phyloP scores from a whole-genome alignment of 352 stramenopile species.

The Phytopythium oedochilum region DNA sequence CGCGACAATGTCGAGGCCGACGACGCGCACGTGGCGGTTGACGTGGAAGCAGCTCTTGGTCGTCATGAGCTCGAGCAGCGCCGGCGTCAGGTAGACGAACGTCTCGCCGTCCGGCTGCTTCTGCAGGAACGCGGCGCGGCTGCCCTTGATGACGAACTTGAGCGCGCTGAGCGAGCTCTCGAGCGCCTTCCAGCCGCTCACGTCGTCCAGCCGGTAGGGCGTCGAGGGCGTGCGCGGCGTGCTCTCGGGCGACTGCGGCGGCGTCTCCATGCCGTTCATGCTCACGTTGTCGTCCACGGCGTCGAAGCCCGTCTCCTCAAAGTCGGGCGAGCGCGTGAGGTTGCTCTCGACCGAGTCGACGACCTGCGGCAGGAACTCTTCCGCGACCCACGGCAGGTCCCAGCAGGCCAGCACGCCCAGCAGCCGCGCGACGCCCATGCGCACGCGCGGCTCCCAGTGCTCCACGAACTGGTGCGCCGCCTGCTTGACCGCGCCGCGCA shows the following conservation, averaged over 20 bases:
- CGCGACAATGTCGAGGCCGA: slow-evolving; percentile 82
- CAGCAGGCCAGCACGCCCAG: slow-evolving; percentile 64
- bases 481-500: slow-evolving; percentile 36
- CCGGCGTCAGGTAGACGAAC: slow-evolving; percentile 61
- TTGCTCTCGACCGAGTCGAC: slow-evolving; percentile 73
- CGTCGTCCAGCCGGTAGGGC: slow-evolving; percentile 91
- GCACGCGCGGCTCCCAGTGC: slow-evolving; percentile 83
- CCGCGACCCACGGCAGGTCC: slow-evolving; percentile 49
- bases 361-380: slow-evolving; percentile 65
- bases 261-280: slow-evolving; percentile 71
- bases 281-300: slow-evolving; percentile 81
- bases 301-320: slow-evolving; percentile 74
- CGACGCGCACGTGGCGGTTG: slow-evolving; percentile 93
- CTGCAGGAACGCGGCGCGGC: slow-evolving; percentile 60
- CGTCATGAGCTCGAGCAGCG: slow-evolving; percentile 64
- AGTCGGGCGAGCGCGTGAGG: slow-evolving; percentile 71
- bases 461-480: slow-evolving; percentile 60
- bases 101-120: slow-evolving; percentile 9
- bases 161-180: slow-evolving; percentile 90
- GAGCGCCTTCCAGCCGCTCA: slow-evolving; percentile 95
- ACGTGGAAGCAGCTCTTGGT: slow-evolving; percentile 89
- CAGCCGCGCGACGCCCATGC: slow-evolving; percentile 66
- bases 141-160: slow-evolving; percentile 83
- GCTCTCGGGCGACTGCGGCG: slow-evolving; percentile 46
- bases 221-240: slow-evolving; percentile 71